Percentiles rank a stretch among this genome's conserved stretches.
These are phyloP conservation scores for Boechera retrofracta DNA, from an alignment of 345 rosid genomes.

Conservation along the genomic window DNA sequence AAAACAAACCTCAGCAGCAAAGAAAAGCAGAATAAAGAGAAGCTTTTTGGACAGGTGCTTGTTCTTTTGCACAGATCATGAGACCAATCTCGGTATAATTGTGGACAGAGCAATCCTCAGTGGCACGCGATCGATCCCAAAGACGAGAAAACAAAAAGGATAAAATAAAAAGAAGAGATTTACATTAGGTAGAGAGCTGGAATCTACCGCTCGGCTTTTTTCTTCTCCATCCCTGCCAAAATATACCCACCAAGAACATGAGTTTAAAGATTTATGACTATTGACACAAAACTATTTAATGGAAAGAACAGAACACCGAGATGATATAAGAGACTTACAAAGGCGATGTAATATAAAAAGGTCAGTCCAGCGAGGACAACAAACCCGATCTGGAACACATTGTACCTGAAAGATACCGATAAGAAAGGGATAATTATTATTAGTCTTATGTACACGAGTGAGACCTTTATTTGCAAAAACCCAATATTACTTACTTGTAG, in stretches of 20 bases:
- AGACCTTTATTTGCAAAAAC: neutral
- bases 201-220: constrained; percentile 77
- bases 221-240: constrained; percentile 89
- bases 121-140: constrained; percentile 34
- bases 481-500: constrained; percentile 73
- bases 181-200: constrained; percentile 67
- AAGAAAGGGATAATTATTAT: neutral
- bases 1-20: constrained; percentile 32
- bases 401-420: constrained; percentile 61
- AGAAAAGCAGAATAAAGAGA: constrained; percentile 28
- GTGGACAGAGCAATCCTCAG: constrained; percentile 28
- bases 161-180: neutral
- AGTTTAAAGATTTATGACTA: neutral
- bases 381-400: constrained; percentile 89
- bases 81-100: constrained; percentile 13
- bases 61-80: constrained; percentile 21
- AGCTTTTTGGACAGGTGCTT: constrained; percentile 37
- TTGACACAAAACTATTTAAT: constrained; percentile 1
- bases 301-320: neutral
- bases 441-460: neutral
- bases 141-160: constrained; percentile 13
- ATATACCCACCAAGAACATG: constrained; percentile 1
- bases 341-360: constrained; percentile 76
- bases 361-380: constrained; percentile 83
- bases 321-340: constrained; percentile 55